Evolutionary conservation across 345 rosid species (phyloP).

Genomic region (Aethionema arabicum): DNA sequence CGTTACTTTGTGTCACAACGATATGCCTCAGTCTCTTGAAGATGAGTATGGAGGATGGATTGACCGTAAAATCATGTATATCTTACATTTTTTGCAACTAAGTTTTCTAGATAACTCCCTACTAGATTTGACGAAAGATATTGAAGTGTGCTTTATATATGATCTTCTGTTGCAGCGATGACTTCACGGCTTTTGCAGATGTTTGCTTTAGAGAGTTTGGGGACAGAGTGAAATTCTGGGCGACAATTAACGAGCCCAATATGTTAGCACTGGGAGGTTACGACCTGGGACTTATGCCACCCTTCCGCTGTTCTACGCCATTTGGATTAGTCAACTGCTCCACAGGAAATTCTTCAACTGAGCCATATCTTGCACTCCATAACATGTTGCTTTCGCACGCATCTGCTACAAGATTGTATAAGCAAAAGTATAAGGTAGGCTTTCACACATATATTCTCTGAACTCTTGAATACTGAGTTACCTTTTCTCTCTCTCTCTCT

Average conservation of each 20-base stretch:
- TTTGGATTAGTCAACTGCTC: conserved; percentile 29
- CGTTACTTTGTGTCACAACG: conserved; percentile 48
- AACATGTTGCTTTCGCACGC: conserved; percentile 65
- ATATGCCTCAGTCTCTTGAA: conserved; percentile 67
- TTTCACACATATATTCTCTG: not conserved
- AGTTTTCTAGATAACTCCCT: not conserved
- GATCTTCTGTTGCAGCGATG: conserved; percentile 48
- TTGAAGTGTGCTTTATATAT: conserved; percentile 5
- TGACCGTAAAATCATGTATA: conserved; percentile 51
- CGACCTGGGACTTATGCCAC: conserved; percentile 33
- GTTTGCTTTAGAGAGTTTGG: conserved; percentile 76
- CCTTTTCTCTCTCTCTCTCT: not conserved
- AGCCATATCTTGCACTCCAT: conserved; percentile 64
- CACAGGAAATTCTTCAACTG: conserved; percentile 59
- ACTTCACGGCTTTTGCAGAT: conserved; percentile 66
- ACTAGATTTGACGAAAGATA: not conserved
- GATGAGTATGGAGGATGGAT: conserved; percentile 77
- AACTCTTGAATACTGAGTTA: not conserved
- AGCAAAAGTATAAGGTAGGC: conserved; percentile 52
- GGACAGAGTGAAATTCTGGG: conserved; percentile 53
- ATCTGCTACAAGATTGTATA: conserved; percentile 51
- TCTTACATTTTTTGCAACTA: not conserved
- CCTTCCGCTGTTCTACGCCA: conserved; percentile 46
- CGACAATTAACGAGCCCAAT: conserved; percentile 73
- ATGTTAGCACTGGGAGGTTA: conserved; percentile 39